Base-by-base conservation (phyloP, 2,329 filamentous ascomycete genomes). In the Aspergillus novofumigatus region DNA sequence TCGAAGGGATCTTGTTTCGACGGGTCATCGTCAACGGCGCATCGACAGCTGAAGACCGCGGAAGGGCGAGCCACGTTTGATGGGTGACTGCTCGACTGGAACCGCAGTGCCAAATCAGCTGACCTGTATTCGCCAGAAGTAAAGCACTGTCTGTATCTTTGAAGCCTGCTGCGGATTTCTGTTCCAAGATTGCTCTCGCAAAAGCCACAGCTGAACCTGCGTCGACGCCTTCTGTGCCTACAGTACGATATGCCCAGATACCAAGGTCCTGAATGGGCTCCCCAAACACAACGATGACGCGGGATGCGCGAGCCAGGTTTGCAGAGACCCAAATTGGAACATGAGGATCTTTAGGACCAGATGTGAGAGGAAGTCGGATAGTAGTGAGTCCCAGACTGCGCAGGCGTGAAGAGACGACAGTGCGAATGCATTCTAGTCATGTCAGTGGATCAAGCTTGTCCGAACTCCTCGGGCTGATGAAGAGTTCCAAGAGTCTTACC, bases 71-170 rank as follows among this genome's bases (percentile, higher is more conserved):
- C 79, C 87, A 89, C 3, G 80, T 81, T 0, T 69, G 68, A 1
- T 80, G 70, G 1, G 84, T 89, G 59, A 96, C 78, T 0, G 85
- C 79, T 51, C 82, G 81, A 52, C 80, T 75, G 1, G 81, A 81
- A 52, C 83, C 81, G 44, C 89, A 84, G 71, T 89, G 90, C 86
- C 91, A 97, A 65, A 87, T 78, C 20, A 90, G 77, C 74, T 95
- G 86, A 4, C 90, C 91, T 3, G 85, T 80, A 69, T 96, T 97
- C 49, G 91, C 84, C 26, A 96, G 77, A 28, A 97, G 75, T 55
- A 97, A 76, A 3, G 70, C 63, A 0, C 67, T 28, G 21, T 78
- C 75, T 0, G 63, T 50, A 0, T 71, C 61, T 4, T 70, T 52
- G 49, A 51, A 26, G 7, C 54, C 38, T 47, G 26, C 51, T 25